phyloP scores from a whole-genome alignment of 306 rosid species.

The Sophora flavescens region DNA sequence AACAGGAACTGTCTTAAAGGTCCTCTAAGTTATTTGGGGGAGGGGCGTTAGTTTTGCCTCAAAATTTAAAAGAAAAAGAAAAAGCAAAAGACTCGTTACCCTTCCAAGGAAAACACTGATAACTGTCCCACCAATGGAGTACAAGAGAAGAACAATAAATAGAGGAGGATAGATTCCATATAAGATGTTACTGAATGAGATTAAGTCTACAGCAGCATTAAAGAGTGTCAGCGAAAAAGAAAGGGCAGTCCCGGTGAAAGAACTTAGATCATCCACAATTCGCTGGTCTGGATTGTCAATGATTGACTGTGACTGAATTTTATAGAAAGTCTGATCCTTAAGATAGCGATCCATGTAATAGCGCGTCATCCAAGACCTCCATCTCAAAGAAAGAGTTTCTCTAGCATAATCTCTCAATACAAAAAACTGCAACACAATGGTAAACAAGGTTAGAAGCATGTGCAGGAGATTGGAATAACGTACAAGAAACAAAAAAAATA shows the following conservation, averaged over 20 bases:
- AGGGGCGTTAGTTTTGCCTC: constrained; percentile 1
- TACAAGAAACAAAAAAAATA: constrained; percentile 15
- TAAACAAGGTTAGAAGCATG: constrained; percentile 42
- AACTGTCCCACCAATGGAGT: constrained; percentile 95
- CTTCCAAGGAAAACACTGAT: constrained; percentile 87
- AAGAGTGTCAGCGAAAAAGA: constrained; percentile 81
- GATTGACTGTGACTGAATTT: constrained; percentile 92
- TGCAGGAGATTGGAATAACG: constrained; percentile 28
- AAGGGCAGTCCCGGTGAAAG: constrained; percentile 90
- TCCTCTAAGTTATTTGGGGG: neutral
- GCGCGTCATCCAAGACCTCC: constrained; percentile 99
- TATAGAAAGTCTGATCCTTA: constrained; percentile 84
- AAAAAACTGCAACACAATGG: constrained; percentile 68
- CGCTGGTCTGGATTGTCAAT: constrained; percentile 98
- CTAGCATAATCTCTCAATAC: constrained; percentile 92
- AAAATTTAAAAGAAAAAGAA: constrained; percentile 17
- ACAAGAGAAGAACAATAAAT: constrained; percentile 80
- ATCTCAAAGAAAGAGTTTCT: constrained; percentile 89
- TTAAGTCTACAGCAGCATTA: constrained; percentile 86
- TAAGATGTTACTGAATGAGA: constrained; percentile 93
- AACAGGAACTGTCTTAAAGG: constrained; percentile 25
- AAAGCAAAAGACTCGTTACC: constrained; percentile 54
- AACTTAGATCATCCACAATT: constrained; percentile 92
- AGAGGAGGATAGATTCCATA: constrained; percentile 95
- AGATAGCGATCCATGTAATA: constrained; percentile 92